Evolutionary conservation across 2,329 filamentous ascomycete species (phyloP).

Genomic region (Colletotrichum musae): DNA sequence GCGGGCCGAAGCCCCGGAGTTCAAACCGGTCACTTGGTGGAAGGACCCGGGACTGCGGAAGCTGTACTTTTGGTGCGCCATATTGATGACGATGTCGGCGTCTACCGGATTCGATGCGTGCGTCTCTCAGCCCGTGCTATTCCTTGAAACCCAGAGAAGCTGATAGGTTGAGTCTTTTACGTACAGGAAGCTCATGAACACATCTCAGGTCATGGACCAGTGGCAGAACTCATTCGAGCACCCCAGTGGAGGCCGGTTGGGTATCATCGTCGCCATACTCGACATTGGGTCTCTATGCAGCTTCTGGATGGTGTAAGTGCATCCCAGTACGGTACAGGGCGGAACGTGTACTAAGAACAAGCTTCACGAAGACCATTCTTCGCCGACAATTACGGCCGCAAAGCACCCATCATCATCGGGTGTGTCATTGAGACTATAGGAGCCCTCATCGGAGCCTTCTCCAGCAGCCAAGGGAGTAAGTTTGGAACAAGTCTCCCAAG

Average conservation of each 20-base stretch:
- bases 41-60: constrained; percentile 68
- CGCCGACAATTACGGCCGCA: constrained; percentile 59
- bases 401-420: constrained; percentile 58
- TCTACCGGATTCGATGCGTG: constrained; percentile 71
- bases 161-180: neutral
- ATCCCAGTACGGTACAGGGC: constrained; percentile 50
- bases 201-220: constrained; percentile 67
- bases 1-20: constrained; percentile 61
- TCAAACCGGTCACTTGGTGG: constrained; percentile 69
- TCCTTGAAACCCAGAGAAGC: neutral
- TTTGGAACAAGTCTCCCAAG: constrained; percentile 7
- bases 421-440: constrained; percentile 62
- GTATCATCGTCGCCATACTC: constrained; percentile 65
- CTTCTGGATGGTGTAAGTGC: constrained; percentile 56
- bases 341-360: neutral
- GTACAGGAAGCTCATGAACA: constrained; percentile 67
- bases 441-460: constrained; percentile 56
- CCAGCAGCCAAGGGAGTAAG: constrained; percentile 58
- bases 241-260: constrained; percentile 56
- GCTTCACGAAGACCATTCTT: constrained; percentile 41
- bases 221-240: constrained; percentile 63
- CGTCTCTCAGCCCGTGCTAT: neutral
- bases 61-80: constrained; percentile 66
- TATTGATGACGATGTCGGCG: constrained; percentile 71
- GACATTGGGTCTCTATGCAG: constrained; percentile 64